These are phyloP conservation scores for Vitis hybrid DNA, from an alignment of 177 flowering plant genomes.

Conservation along the genomic window DNA sequence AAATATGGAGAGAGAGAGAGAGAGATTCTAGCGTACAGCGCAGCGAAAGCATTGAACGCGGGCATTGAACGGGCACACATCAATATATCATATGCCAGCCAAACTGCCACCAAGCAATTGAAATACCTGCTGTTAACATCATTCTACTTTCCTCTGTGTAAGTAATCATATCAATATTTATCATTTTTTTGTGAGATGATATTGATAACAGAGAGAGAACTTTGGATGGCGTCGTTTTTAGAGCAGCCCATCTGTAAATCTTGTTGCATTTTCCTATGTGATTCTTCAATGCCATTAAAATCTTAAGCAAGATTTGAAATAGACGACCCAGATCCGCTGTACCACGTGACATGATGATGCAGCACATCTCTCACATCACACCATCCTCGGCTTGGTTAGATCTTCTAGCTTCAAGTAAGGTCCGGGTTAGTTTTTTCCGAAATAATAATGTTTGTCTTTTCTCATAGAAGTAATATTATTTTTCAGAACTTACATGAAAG, in stretches of 20 bases:
- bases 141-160: constrained; percentile 2
- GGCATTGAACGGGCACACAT: constrained; percentile 17
- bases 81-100: constrained; percentile 15
- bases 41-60: constrained; percentile 17
- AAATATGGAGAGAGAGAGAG: constrained; percentile 9
- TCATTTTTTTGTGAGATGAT: not conserved
- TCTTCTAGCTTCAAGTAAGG: no score
- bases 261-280: constrained; percentile 11
- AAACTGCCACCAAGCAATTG: constrained; percentile 18
- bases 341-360: constrained; percentile 1
- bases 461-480: not conserved
- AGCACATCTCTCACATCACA: not conserved
- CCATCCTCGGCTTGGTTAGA: no score
- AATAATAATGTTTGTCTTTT: not conserved
- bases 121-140: constrained; percentile 17
- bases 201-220: not conserved
- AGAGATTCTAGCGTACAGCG: not conserved
- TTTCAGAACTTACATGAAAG: no score
- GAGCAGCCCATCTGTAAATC: constrained; percentile 7
- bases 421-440: not conserved
- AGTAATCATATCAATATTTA: not conserved
- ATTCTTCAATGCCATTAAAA: constrained; percentile 11
- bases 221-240: not conserved
- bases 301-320: not conserved
- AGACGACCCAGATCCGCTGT: not conserved